These are phyloP conservation scores for Hibiscus mutabilis DNA, from an alignment of 345 rosid species.

Conservation along the genomic window DNA sequence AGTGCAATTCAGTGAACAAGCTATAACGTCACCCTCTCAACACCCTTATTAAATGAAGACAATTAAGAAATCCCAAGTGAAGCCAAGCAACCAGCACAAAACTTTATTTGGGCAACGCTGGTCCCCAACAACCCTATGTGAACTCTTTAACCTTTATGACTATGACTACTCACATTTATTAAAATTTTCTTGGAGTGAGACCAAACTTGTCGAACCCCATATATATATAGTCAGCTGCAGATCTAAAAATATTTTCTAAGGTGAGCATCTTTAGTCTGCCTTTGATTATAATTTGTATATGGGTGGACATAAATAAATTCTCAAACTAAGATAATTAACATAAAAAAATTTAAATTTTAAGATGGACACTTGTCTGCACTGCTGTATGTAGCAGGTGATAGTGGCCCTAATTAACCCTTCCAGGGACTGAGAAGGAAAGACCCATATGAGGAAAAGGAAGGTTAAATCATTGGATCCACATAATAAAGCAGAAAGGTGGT, in stretches of 20 bases:
- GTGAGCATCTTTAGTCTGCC: too few species aligned
- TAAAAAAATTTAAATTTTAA: too few species aligned
- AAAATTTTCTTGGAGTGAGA: too few species aligned
- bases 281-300: too few species aligned
- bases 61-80: slow-evolving; percentile 9
- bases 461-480: slow-evolving; percentile 42
- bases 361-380: too few species aligned
- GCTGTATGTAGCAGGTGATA: slow-evolving; percentile 9
- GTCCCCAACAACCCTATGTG: slow-evolving; percentile 25
- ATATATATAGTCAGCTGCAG: too few species aligned
- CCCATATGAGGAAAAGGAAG: background rate
- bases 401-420: slow-evolving; percentile 19
- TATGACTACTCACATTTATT: slow-evolving; percentile 20
- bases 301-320: too few species aligned
- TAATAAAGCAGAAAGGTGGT: slow-evolving; percentile 24
- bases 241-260: too few species aligned
- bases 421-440: background rate
- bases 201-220: too few species aligned
- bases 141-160: slow-evolving; percentile 22
- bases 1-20: background rate
- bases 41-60: background rate
- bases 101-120: slow-evolving; percentile 20
- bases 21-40: background rate
- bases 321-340: too few species aligned
- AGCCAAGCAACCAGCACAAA: slow-evolving; percentile 16